Evolutionary conservation across 2,329 filamentous ascomycete genomes (phyloP), one percentile per base, ranked within the genome.

Genomic region (Aspergillus brunneoviolaceus): DNA sequence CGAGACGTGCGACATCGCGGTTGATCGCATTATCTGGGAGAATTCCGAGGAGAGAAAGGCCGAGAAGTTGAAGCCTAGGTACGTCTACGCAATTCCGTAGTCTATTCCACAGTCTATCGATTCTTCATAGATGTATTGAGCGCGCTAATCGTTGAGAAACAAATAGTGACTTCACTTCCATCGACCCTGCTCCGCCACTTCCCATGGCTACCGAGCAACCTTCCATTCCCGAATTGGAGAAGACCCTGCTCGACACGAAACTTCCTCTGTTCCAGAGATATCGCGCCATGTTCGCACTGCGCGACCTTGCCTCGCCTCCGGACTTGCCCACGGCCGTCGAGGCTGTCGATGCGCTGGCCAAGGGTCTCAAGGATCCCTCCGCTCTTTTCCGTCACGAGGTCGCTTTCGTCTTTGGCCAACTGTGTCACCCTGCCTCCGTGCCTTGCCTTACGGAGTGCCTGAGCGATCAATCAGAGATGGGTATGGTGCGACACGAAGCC

Each of bases 401-500:
- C 66, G 95, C 95, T 14, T 99, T 99, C 74, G 95, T 99, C 14
- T 99, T 99, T 69, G 95, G 95, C 58, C 95, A 99, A 77, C 83
- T 99, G 55, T 92, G 90, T 58, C 95, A 99, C 73, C 95, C 95
- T 1, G 94, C 94, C n/a, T 96, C 92, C 1, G 97, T 99, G 67
- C 93, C 95, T 4, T 91, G 91, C 61, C 85, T 99, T 60, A 89
- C 89, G 16, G 86, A 85, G 55, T 87, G 90, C 1, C 82, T 99
- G 60, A 89, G 89, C 69, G 84, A 99, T 74, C 80, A 85, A 52
- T 82, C 90, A 58, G 95, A 99, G 79, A 89, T 87, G 25, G 92
- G 93, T 71, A 99, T 99, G 95, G 95, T 99, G 59, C 88, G 95
- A 59, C 95, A 99, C 73, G 95, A 99, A 79, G 96, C 95, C 52